These are phyloP conservation scores for Nitzschia sp. DNA, from an alignment of 108 stramenopile genomes.

Conservation along the genomic window DNA sequence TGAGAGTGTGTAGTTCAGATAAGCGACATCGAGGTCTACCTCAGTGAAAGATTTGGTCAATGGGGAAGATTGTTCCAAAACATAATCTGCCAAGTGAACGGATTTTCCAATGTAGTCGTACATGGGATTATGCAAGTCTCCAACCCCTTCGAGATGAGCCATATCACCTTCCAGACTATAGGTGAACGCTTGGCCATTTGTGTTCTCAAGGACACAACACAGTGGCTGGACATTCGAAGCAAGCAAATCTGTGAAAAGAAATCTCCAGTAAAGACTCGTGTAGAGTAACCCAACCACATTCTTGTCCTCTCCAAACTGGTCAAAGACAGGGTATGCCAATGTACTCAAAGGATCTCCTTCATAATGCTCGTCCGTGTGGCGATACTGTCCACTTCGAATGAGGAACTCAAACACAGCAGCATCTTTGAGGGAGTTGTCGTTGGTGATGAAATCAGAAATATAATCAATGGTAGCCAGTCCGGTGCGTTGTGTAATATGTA, in stretches of 20 bases:
- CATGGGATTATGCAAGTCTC: slow-evolving; percentile 53
- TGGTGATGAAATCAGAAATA: not conserved
- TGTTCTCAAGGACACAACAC: slow-evolving; percentile 9
- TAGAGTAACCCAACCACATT: slow-evolving; percentile 11
- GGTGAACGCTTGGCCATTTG: slow-evolving; percentile 34
- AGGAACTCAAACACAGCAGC: not conserved
- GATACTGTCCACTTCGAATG: not conserved
- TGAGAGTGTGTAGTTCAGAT: not conserved
- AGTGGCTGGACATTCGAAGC: not conserved
- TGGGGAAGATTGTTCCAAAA: not conserved
- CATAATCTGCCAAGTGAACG: not conserved
- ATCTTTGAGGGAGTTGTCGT: not conserved
- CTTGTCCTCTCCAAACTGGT: slow-evolving; percentile 2
- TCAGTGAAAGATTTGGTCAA: not conserved
- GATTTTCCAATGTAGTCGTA: slow-evolving; percentile 31
- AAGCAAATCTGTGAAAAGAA: slow-evolving; percentile 3
- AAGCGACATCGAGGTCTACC: not conserved
- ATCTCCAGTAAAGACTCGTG: slow-evolving; percentile 13
- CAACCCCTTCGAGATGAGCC: slow-evolving; percentile 44
- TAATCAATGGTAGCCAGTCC: not conserved
- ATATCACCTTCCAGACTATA: slow-evolving; percentile 45
- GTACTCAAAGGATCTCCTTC: slow-evolving; percentile 3
- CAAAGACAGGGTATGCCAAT: slow-evolving; percentile 10
- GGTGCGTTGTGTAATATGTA: slow-evolving; percentile 6
- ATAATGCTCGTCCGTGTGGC: slow-evolving; percentile 1